A percentile compares a stretch with the other conserved stretches of the same genome.
Conservation (phyloP, 2,329 filamentous ascomycete genomes). For the Neopestalotiopsis rosae region DNA sequence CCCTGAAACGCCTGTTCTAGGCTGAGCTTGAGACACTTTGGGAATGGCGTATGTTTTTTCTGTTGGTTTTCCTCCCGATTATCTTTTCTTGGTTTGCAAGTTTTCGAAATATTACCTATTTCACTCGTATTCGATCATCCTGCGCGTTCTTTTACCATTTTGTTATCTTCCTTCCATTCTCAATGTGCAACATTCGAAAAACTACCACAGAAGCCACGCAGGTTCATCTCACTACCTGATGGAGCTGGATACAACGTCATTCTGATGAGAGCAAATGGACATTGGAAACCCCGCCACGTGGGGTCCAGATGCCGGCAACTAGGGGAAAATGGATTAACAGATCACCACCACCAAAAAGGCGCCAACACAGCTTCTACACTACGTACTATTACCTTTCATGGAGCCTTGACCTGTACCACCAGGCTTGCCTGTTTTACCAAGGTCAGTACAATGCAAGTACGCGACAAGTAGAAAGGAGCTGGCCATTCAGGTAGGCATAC, state of each 20-base stretch:
- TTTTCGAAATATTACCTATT: neutral
- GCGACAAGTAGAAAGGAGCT: neutral
- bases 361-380: neutral
- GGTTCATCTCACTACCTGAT: neutral
- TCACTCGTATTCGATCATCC: neutral
- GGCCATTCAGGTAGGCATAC: neutral
- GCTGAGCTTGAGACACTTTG: neutral
- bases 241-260: neutral
- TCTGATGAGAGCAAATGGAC: conserved; percentile 8
- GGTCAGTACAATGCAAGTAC: neutral
- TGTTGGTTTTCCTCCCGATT: neutral
- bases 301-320: neutral
- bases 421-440: neutral
- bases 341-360: neutral
- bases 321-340: neutral
- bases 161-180: neutral
- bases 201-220: neutral
- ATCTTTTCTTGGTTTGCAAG: neutral
- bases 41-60: neutral
- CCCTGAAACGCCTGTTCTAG: neutral
- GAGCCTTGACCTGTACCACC: neutral
- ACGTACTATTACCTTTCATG: neutral
- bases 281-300: conserved; percentile 7
- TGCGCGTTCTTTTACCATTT: neutral
- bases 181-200: neutral